A percentile compares a stretch with the other conserved stretches of the same genome.
These are phyloP conservation scores for Stagonosporopsis rhizophila DNA, from an alignment of 2,329 filamentous ascomycete species.

Conservation along the genomic window DNA sequence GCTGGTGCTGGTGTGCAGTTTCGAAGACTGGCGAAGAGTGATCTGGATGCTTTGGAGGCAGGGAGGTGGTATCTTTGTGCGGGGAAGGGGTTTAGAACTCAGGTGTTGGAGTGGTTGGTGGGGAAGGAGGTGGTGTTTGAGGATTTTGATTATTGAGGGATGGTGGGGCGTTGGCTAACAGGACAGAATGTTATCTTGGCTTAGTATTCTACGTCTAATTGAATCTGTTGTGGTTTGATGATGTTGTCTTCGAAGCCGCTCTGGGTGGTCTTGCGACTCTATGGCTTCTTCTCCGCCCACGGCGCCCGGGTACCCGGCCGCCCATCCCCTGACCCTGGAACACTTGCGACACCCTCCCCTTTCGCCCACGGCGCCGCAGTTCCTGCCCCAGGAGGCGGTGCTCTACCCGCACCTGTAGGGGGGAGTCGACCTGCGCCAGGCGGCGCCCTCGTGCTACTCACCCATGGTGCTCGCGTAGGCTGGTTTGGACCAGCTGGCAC, in stretches of 20 bases:
- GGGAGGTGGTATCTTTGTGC: constrained; percentile 68
- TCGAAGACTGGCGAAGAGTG: constrained; percentile 57
- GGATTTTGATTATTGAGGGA: constrained; percentile 54
- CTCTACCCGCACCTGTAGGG: constrained; percentile 25
- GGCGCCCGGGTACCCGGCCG: constrained; percentile 33
- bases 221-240: background rate
- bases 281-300: constrained; percentile 1
- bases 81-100: constrained; percentile 57
- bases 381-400: constrained; percentile 23
- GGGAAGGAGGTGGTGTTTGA: constrained; percentile 58
- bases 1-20: constrained; percentile 46
- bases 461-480: constrained; percentile 45
- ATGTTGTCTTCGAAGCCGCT: background rate
- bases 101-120: constrained; percentile 57
- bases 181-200: too few species aligned
- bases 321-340: constrained; percentile 11
- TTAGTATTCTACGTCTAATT: background rate
- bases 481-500: constrained; percentile 42
- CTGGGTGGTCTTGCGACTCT: background rate
- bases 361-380: constrained; percentile 40
- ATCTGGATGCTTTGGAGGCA: constrained; percentile 49
- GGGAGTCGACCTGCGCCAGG: constrained; percentile 16
- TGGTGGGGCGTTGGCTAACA: too few species aligned
- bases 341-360: background rate
- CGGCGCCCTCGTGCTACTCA: constrained; percentile 26